Evolutionary conservation across 1,139 yeast genomes (phyloP), one percentile per base, ranked within the genome.

Genomic region (Hansenula lynferdii): DNA sequence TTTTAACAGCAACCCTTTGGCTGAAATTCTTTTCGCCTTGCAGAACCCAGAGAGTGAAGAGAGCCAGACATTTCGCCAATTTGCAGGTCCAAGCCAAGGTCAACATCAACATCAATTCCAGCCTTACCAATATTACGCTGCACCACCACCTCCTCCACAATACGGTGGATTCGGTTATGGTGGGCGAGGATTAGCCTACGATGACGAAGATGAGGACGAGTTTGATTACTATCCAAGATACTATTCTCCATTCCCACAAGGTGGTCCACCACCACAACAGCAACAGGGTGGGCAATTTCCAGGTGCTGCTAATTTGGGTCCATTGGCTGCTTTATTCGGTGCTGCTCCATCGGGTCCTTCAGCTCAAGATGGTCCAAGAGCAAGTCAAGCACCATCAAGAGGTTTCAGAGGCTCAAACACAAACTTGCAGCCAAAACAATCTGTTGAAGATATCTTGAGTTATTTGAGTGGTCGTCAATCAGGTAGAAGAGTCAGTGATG

Each of bases 401-500:
- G 23, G 23, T 8, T 21, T 10, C 8, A 21, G 9, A 8, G 10
- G 14, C 25, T 11, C 25, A 6, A 17, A 42, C 36, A 10, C 39
- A 41, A 14, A 40, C 41, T 34, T 16, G 28, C 21, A 18, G 20
- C 17, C n/a, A 20, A 22, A 20, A 31, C 27, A 23, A 21, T 22
- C 23, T 19, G 23, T n/a, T 19, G 22, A 28, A 20, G 46, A 46
- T 18, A 41, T 53, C 25, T 37, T 47, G 29, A 43, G 39, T 27
- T 51, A 55, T 6, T 38, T 53, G 14, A 22, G 43, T 18, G 52
- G 42, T 16, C 31, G 26, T 28, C 33, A 37, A 10, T 21, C 30
- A 10, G 37, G 32, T 10, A 31, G 34, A 23, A 31, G 18, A 31
- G 22, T 20, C 22, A 31, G 34, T 31, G 34, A 31, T 23, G 34